These are phyloP conservation scores for Solanum pimpinellifolium DNA, from an alignment of 257 asterid genomes.

Conservation along the genomic window DNA sequence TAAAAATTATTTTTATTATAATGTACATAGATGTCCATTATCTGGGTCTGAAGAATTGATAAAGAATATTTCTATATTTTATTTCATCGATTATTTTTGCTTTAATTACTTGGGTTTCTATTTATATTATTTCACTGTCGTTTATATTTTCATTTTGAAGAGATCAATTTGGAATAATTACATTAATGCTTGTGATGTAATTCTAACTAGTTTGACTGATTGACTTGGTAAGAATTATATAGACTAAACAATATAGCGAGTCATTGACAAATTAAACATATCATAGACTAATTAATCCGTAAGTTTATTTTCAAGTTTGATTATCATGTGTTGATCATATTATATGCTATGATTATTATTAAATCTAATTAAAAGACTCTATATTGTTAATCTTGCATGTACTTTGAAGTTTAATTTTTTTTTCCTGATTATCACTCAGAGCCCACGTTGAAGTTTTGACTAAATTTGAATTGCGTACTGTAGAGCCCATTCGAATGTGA, in stretches of 20 bases:
- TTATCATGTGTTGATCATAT: not conserved
- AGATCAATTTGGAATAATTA: not conserved
- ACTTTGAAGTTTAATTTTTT: not conserved
- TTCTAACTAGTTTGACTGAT: not conserved
- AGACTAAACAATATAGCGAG: not conserved
- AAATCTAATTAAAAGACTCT: not conserved
- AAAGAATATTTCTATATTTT: not conserved
- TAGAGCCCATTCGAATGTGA: too few species aligned
- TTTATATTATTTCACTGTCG: too few species aligned
- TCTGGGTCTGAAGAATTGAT: not conserved
- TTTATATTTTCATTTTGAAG: too few species aligned
- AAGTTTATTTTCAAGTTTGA: not conserved
- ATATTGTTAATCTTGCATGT: not conserved
- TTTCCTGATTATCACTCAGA: rapidly evolving
- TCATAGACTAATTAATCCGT: not conserved
- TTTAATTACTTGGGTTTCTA: not conserved
- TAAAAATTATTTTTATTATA: too few species aligned
- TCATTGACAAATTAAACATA: too few species aligned
- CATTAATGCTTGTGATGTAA: not conserved
- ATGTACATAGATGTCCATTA: not conserved
- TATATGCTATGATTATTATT: not conserved
- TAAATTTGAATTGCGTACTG: too few species aligned
- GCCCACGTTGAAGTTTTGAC: rapidly evolving
- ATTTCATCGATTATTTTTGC: not conserved
- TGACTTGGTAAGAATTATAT: not conserved